Evolutionary conservation across 2,329 filamentous ascomycete species (phyloP).

Genomic region (Hirsutella thompsonii): DNA sequence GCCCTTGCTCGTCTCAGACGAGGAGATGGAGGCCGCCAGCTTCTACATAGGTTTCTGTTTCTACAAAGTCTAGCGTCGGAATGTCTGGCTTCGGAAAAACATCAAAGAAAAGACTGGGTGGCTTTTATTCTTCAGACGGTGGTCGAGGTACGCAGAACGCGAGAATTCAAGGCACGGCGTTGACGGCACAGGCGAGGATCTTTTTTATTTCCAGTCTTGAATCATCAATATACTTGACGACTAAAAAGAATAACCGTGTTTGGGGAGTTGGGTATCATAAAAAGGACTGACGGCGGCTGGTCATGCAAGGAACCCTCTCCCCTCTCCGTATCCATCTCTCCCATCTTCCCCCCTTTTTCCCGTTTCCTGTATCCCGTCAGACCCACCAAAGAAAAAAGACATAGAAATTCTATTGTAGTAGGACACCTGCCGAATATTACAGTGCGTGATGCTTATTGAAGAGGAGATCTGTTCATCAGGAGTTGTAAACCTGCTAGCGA

Average conservation of each 20-base stretch:
- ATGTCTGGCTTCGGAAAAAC: too few species aligned
- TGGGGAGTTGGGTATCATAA: constrained; percentile 19
- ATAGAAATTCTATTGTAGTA: too few species aligned
- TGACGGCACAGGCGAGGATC: too few species aligned
- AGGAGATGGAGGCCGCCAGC: constrained; percentile 84
- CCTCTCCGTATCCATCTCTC: background rate
- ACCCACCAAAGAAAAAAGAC: too few species aligned
- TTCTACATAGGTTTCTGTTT: constrained; percentile 97
- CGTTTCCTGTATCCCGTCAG: too few species aligned
- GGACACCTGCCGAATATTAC: background rate
- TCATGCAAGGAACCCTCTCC: constrained; percentile 5
- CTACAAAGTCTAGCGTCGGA: constrained; percentile 63
- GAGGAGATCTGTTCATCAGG: constrained; percentile 1
- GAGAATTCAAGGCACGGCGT: too few species aligned
- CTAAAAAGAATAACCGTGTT: background rate
- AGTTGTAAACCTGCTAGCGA: too few species aligned
- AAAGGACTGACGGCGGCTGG: constrained; percentile 11
- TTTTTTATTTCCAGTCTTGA: background rate
- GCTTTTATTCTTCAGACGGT: too few species aligned
- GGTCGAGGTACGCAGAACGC: too few species aligned
- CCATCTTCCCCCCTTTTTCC: background rate
- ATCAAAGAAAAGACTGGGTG: too few species aligned
- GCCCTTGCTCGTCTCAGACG: constrained; percentile 57
- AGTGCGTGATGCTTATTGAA: constrained; percentile 1
- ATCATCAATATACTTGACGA: background rate